Evolutionary conservation across 306 rosid genomes (phyloP), one percentile per base, ranked within the genome.

Genomic region (Crotalaria pallida): DNA sequence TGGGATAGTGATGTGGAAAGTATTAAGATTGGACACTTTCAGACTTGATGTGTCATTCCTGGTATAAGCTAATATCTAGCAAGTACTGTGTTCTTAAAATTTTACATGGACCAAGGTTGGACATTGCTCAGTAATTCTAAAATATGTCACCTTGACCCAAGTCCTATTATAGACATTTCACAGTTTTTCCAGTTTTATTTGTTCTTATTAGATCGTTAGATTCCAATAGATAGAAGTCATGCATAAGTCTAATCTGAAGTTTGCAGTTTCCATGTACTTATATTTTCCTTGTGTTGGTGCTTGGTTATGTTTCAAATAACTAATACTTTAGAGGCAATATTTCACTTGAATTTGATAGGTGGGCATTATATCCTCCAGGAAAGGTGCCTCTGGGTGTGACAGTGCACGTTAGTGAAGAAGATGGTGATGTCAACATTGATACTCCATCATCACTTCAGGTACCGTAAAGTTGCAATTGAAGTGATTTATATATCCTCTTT

Each of bases 351-450:
- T 77, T 80, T 60, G 81, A 78, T 81, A 94, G 99, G 84, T 94
- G 99, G 97, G 99, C 97, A 47, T 56, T 94, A 71, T 94, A 94
- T 85, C 97, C 99, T 82, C 99, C 99, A 11, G 99, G 99, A 60
- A 94, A 80, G 80, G 99, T 94, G 57, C 99, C 96, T 69, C 65
- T 89, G 70, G 96, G 99, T 72, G 99, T 88, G 60, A 91, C 95
- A 0, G 99, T 94, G 58, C 97, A 91, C 84, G 95, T 94, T 52
- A 91, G 82, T 65, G 97, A 88, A 74, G 97, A 87, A 27, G 99
- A 94, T 67, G 99, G 99, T 26, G 99, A 94, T 83, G 96, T 94
- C 76, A 87, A 68, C 65, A 62, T 94, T 60, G 99, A 88, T 47
- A 75, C 91, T 33, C 99, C 99, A 69, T 75, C 96, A 65, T 94